Conservation (phyloP, 1,139 yeast genomes). For the Pichia sp. region DNA sequence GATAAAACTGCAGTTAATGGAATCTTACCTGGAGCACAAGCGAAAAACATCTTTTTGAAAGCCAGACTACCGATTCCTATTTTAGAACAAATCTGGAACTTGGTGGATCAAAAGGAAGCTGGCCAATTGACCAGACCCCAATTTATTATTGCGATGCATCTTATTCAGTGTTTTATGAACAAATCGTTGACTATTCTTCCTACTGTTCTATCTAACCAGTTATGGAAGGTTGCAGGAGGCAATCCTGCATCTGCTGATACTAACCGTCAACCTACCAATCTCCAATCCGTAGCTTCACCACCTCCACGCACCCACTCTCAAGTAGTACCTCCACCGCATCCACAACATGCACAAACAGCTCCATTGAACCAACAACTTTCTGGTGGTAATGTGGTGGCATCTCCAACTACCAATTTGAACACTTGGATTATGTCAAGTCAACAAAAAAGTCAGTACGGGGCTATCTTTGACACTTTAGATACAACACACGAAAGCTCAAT, state of each 20-base stretch:
- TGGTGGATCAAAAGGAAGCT: slow-evolving; percentile 70
- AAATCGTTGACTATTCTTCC: slow-evolving; percentile 54
- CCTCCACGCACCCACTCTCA: slow-evolving; percentile 5
- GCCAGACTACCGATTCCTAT: slow-evolving; percentile 75
- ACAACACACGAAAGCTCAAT: slow-evolving; percentile 58
- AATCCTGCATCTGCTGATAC: neutral
- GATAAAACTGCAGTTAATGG: slow-evolving; percentile 63
- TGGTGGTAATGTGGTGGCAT: slow-evolving; percentile 20
- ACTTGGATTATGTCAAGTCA: slow-evolving; percentile 70
- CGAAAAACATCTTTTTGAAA: slow-evolving; percentile 80
- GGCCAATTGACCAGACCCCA: slow-evolving; percentile 72
- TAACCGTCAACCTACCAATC: neutral
- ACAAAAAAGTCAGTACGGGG: slow-evolving; percentile 74
- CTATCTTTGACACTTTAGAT: slow-evolving; percentile 74
- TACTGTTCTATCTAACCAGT: slow-evolving; percentile 55
- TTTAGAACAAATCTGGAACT: slow-evolving; percentile 83
- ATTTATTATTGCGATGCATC: slow-evolving; percentile 91
- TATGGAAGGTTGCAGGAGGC: slow-evolving; percentile 49
- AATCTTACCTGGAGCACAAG: slow-evolving; percentile 65
- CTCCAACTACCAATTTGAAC: slow-evolving; percentile 43
- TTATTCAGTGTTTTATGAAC: slow-evolving; percentile 75
- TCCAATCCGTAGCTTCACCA: slow-evolving; percentile 13
- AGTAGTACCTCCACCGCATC: neutral
- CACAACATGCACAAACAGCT: slow-evolving; percentile 4
- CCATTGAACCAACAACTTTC: slow-evolving; percentile 22